Evolutionary conservation across 306 rosid species (phyloP), one percentile per base, ranked within the genome.

Genomic region (Glycine soja): DNA sequence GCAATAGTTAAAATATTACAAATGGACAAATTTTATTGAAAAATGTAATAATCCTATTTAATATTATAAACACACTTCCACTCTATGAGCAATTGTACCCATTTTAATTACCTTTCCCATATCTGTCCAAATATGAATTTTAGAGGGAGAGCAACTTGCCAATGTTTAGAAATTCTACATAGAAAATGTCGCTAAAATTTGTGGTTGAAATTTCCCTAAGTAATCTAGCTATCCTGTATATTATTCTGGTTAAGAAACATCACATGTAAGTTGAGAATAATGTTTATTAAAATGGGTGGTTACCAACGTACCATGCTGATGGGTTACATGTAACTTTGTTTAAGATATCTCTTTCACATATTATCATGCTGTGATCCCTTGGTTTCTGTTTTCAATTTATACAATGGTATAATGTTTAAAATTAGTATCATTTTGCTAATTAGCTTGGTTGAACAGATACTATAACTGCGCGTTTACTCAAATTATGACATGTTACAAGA

Each of bases 71-170:
- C 9, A 11, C 54, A 50, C n/a, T 11, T 50, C 12, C 32, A 3
- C 9, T 24, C 1, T 46, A 3, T 11, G 56, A 47, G 16, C 58
- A 48, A 30, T 34, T 19, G 7, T 11, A 13, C 15, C 30, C 3
- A 3, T 40, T 45, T 16, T 13, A 62, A 13, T 65, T 69, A 54
- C 10, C 38, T 53, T 54, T 2, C 10, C 12, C 16, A 12, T 18
- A 10, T 53, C 10, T 4, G 14, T 72, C 72, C 12, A 63, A 40
- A 78, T 16, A 18, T 10, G 16, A 78, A 18, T 46, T 75, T 72
- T 18, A 72, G 70, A 38, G 6, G 43, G 69, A 36, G 38, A 34
- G 36, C 32, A 52, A 52, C 50, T n/a, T 72, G 50, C 12, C 57
- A 46, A 3, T 48, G 38, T 40, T 7, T 65, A 42, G 32, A 67